Base-by-base conservation (phyloP, 2,329 filamentous ascomycete genomes). In the Zalaria sp. region DNA sequence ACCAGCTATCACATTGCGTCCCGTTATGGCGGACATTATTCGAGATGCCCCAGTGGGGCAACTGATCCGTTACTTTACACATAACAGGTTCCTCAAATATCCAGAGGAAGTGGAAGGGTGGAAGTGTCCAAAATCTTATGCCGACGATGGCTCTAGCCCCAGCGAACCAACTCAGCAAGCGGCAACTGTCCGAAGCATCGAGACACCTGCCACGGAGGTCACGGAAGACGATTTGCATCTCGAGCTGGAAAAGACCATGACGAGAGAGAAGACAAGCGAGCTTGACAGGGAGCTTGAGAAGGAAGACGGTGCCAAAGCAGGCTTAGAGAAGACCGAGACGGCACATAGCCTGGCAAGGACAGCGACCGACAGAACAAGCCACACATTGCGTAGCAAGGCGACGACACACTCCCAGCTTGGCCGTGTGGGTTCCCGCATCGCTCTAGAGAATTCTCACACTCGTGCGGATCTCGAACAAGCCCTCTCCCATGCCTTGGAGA, bases 61-160 rank as follows among this genome's bases (percentile, higher is more conserved):
- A 49, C 25, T 66, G 10, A 45, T 70, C n/a, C 61, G 68, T 11
- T 61, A 59, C 31, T 41, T 66, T 10, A 64, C 66, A 3, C 47
- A 57, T 1, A 64, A 64, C 37, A 61, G 61, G 41, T 52, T 63
- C 31, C 57, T 71, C 27, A 51, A 61, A 43, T 72, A 68, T 44
- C 58, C 61, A 27, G 68, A 72, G 55, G 77, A 81, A 47, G 61
- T 61, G 45, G 49, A 67, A 25, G 72, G 62, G 49, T 81, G 78
- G 49, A 52, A 67, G 43, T 59, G 72, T 4, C 75, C 74, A 2
- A 46, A 49, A 37, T 50, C 52, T 27, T 71, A 71, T 47, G 56
- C 52, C 5, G 49, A 53, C 1, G 47, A 53, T 6, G 42, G 43
- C 2, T 8, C 6, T 6, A 38, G 37, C 18, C 7, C 29, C 29